A percentile compares a stretch with the other conserved stretches of the same genome.
Evolutionary conservation across 2,329 filamentous ascomycete species (phyloP).

Genomic region (Fusarium nelsonii): DNA sequence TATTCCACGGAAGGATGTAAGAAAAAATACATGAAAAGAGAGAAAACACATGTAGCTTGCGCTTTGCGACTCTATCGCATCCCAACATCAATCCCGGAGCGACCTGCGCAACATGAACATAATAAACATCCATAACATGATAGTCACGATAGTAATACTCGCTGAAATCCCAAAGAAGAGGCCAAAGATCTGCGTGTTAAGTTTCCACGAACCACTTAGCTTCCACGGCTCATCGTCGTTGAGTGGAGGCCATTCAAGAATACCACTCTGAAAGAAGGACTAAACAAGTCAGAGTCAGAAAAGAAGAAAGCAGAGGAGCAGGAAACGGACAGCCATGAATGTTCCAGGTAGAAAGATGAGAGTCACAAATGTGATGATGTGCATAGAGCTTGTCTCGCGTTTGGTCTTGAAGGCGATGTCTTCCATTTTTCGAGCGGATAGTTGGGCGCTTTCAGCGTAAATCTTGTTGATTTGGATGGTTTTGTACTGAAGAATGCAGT

Average conservation of each 20-base stretch:
- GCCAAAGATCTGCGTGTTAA: constrained; percentile 12
- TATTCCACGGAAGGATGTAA: background rate
- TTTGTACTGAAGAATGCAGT: constrained; percentile 30
- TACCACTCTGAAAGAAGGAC: constrained; percentile 38
- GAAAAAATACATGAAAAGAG: background rate
- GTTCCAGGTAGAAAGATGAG: constrained; percentile 33
- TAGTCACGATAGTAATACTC: background rate
- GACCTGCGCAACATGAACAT: constrained; percentile 17
- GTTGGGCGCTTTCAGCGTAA: constrained; percentile 27
- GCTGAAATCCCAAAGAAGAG: constrained; percentile 20
- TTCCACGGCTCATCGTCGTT: background rate
- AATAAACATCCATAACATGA: constrained; percentile 7
- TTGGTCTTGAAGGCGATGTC: constrained; percentile 37
- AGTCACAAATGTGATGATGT: constrained; percentile 34
- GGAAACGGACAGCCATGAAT: constrained; percentile 34
- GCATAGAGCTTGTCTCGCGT: constrained; percentile 36
- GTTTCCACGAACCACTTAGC: background rate
- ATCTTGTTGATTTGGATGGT: constrained; percentile 23
- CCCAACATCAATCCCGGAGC: background rate
- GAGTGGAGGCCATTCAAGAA: constrained; percentile 17
- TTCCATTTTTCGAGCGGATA: constrained; percentile 33
- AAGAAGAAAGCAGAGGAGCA: background rate
- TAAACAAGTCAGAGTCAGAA: background rate
- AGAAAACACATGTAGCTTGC: background rate
- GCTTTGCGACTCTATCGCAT: background rate